Evolutionary conservation across 495 filamentous ascomycete genomes (phyloP).

Genomic region (Diplogelasinospora grovesii): DNA sequence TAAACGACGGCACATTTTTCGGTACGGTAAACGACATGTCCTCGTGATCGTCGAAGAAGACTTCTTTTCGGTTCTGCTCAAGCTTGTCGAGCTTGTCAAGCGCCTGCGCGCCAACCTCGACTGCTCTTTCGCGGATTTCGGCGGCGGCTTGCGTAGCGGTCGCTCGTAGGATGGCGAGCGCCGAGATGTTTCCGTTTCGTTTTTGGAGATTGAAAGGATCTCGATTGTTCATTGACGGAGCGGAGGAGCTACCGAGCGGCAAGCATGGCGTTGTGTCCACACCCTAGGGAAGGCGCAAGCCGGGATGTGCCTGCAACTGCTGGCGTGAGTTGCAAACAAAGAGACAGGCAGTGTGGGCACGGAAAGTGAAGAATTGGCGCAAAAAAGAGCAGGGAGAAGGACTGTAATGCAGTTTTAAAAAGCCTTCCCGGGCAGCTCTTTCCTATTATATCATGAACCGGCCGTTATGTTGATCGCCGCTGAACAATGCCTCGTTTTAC

Average conservation of each 20-base stretch:
- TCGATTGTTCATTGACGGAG: constrained; percentile 42
- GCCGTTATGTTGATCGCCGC: no score
- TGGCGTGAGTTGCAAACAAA: no score
- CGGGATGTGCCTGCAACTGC: no score
- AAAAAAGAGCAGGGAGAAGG: no score
- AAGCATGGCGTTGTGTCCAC: background rate
- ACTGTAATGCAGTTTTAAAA: no score
- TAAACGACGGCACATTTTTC: constrained; percentile 65
- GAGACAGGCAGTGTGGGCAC: no score
- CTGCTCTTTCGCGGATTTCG: constrained; percentile 34
- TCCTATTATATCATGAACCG: no score
- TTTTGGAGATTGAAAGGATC: constrained; percentile 46
- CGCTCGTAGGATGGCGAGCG: constrained; percentile 38
- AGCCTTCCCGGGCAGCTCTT: no score
- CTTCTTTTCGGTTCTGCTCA: background rate
- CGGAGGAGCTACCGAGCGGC: background rate
- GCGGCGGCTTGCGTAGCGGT: constrained; percentile 33
- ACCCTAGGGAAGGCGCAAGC: no score
- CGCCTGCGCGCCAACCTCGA: constrained; percentile 34
- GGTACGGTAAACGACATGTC: constrained; percentile 63
- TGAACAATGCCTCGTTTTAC: no score
- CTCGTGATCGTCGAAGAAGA: constrained; percentile 24
- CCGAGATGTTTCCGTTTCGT: constrained; percentile 23
- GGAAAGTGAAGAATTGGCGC: no score
- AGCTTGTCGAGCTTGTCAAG: constrained; percentile 35